Percentiles rank a stretch among this genome's conserved stretches.
Evolutionary conservation across 2,329 filamentous ascomycete genomes (phyloP).

Genomic region (Trichophyton schoenleinii): DNA sequence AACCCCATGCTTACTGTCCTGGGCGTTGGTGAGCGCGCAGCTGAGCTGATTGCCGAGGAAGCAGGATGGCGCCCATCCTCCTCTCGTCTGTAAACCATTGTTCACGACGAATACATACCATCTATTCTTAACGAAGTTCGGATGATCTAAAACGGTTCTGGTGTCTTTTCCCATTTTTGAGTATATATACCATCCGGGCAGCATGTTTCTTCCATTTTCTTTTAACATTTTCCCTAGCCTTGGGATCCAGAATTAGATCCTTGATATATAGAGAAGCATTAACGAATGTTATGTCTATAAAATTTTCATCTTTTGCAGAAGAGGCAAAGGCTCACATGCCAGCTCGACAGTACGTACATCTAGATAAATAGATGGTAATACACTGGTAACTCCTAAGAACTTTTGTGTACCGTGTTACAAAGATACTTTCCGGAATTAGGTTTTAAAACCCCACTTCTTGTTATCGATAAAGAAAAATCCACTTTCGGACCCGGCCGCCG

Average conservation of each 20-base stretch:
- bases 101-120: too few relatives aligned
- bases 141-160: neutral
- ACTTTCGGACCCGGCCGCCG: too few relatives aligned
- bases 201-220: neutral
- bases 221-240: neutral
- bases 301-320: too few relatives aligned
- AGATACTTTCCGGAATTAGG: too few relatives aligned
- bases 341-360: too few relatives aligned
- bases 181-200: neutral
- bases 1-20: constrained; percentile 88
- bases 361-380: too few relatives aligned
- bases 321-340: too few relatives aligned
- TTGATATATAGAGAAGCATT: neutral
- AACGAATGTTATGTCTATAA: neutral
- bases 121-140: neutral
- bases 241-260: neutral
- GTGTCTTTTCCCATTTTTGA: neutral
- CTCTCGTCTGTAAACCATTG: neutral
- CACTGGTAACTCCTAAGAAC: too few relatives aligned
- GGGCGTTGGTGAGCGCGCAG: constrained; percentile 68
- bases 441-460: too few relatives aligned
- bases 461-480: too few relatives aligned
- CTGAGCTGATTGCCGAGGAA: constrained; percentile 68
- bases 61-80: constrained; percentile 47
- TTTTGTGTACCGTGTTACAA: too few relatives aligned